Evolutionary conservation across 2,329 filamentous ascomycete genomes (phyloP), one percentile per base, ranked within the genome.

Genomic region (Neocucurbitaria cava): DNA sequence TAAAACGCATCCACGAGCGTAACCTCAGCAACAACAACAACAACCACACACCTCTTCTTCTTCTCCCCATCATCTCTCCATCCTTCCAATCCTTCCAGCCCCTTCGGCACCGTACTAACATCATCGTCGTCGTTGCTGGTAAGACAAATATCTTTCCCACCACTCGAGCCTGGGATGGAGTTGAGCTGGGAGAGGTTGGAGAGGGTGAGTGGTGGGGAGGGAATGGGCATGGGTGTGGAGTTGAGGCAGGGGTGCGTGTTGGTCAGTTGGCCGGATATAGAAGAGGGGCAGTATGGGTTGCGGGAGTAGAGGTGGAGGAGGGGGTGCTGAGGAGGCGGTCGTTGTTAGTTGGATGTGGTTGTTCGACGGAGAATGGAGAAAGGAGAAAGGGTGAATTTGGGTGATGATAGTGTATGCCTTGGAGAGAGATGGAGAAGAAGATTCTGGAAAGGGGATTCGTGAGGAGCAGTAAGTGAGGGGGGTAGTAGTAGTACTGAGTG

Each of bases 1-100:
- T 86, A 87, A 64, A 85, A 87, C 0, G 78, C 84, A 73, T 87
- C 83, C 1, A 85, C 70, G 1, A 73, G 72, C 8, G 77, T 75
- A 45, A 77, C 72, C 0, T 80, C 82, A 53, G 85, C 83, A 52
- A 87, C 80, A 43, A 80, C 81, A 2, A 85, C 77, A 21, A 89
- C 80, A 30, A 88, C 79, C 0, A 77, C 77, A 48, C 77, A 78
- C 9, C 78, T 80, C 8, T 78, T 77, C 3, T 80, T n/a, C 80
- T 0, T 44, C 43, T 9, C 76, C 69, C 1, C n/a, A n/a, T n/a
- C n/a, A 80, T 85, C 44, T 79, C 76, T 8, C 83, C 83, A 5
- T 73, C 70, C 5, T 3, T 71, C 73, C 0, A 82, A 77, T 7
- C 86, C 87, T 11, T 77, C 58, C 3, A 79, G 63, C 73, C 76